Evolutionary conservation across 768 basidiomycete species (phyloP), one percentile per base, ranked within the genome.

Genomic region (Trametes sanguinea): DNA sequence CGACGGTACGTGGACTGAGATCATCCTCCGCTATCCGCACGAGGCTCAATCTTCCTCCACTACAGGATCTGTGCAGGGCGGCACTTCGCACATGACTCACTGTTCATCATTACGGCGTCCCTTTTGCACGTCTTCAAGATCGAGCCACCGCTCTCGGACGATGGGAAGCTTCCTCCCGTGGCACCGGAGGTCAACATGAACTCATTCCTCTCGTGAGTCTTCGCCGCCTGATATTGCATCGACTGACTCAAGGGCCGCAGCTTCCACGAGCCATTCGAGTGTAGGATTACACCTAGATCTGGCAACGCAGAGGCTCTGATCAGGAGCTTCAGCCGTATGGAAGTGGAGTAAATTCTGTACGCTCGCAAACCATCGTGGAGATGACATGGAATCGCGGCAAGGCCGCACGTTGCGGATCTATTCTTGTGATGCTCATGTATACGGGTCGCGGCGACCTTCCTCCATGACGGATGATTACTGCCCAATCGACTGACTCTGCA

Each of bases 41-140:
- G 11, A 29, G 13, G 16, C 16, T 33, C 50, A 4, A 7, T 17
- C 33, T 3, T 6, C 22, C 22, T 22, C 22, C 2, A 4, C 16
- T 33, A 14, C 22, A 52, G 62, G 53, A 51, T 60, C 3, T 64
- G 62, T 29, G 58, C 62, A 4, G 62, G 62, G 6, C 39, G 52
- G 17, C 30, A 53, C 46, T 51, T 64, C 30, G 51, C 50, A 8
- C 9, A 45, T 33, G 35, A 40, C 4, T 10, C 51, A 2, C 39
- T 64, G 27, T 64, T 64, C 58, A 27, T 64, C 13, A 54, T 17
- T 16, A 45, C 57, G 9, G 63, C 54, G 2, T 61, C 53, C 13
- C 14, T 56, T 6, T 27, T 61, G 32, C 54, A 55, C 39, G 50
- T 56, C 30, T 65, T 65, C 47, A 37, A 57, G 27, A 50, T 62